These are phyloP conservation scores for Suhomyces chickasaworum DNA, from an alignment of 1,139 yeast genomes.

Conservation along the genomic window DNA sequence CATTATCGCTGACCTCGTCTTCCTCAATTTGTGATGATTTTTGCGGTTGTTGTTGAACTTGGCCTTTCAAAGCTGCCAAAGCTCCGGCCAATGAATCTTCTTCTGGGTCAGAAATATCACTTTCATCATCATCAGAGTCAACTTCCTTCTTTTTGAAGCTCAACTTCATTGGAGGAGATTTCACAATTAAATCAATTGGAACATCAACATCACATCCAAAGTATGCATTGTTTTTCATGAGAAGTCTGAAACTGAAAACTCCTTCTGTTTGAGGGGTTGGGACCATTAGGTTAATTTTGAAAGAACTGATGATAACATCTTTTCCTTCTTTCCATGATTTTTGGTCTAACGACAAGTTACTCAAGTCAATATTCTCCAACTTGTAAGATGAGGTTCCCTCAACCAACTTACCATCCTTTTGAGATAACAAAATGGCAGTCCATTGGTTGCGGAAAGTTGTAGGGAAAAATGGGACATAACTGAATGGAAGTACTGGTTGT, in stretches of 20 bases:
- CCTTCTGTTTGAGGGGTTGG: slow-evolving; percentile 76
- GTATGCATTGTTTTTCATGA: slow-evolving; percentile 65
- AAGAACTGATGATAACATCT: slow-evolving; percentile 62
- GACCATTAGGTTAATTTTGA: slow-evolving; percentile 68
- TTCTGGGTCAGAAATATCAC: slow-evolving; percentile 64
- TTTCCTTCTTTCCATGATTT: slow-evolving; percentile 50
- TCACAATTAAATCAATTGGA: slow-evolving; percentile 63
- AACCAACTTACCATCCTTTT: slow-evolving; percentile 75
- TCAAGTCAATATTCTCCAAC: slow-evolving; percentile 55
- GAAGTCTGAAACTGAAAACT: slow-evolving; percentile 61
- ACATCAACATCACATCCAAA: slow-evolving; percentile 73
- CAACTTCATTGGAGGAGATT: slow-evolving; percentile 43
- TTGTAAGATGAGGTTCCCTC: slow-evolving; percentile 61
- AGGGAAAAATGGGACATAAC: slow-evolving; percentile 79
- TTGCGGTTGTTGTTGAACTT: slow-evolving; percentile 37
- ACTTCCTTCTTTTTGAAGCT: slow-evolving; percentile 26
- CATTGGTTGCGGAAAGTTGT: slow-evolving; percentile 53
- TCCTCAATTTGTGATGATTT: slow-evolving; percentile 31
- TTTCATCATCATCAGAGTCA: slow-evolving; percentile 42
- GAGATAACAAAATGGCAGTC: slow-evolving; percentile 68
- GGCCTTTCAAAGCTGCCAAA: slow-evolving; percentile 61
- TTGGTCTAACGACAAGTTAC: slow-evolving; percentile 56
- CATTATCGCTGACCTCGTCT: slow-evolving; percentile 37
- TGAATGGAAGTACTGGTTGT: slow-evolving; percentile 66
- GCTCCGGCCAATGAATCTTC: slow-evolving; percentile 70